Conservation (phyloP, 805 yeast genomes). For the Metschnikowia proteae region DNA sequence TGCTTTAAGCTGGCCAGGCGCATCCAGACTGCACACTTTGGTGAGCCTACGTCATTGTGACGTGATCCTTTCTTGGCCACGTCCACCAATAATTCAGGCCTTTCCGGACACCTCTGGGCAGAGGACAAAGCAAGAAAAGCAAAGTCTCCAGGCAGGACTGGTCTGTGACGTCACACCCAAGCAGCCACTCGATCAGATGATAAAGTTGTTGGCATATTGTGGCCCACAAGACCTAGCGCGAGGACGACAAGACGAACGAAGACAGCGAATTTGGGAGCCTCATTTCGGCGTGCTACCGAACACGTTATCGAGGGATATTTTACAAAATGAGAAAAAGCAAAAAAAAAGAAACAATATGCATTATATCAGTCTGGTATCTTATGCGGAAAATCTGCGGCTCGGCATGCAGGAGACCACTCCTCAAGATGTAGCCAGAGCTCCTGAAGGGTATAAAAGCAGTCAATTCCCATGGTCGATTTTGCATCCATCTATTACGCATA, state of each 20-base stretch:
- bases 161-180: no score
- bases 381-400: slow-evolving; percentile 6
- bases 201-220: no score
- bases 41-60: slow-evolving; percentile 3
- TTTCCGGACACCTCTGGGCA: background rate
- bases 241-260: no score
- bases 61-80: slow-evolving; percentile 1
- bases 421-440: background rate
- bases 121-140: no score
- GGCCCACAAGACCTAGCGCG: no score
- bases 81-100: background rate
- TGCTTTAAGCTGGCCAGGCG: slow-evolving; percentile 1
- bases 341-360: background rate
- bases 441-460: slow-evolving; percentile 1
- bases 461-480: background rate
- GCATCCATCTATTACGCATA: background rate
- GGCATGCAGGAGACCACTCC: background rate
- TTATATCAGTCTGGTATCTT: background rate
- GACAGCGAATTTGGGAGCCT: no score
- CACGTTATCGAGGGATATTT: background rate
- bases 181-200: no score
- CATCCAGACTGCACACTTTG: background rate
- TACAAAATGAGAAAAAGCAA: slow-evolving; percentile 2
- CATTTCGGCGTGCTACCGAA: background rate
- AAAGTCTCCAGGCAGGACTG: no score